phyloP scores from a whole-genome alignment of 495 filamentous ascomycete species.

The Talaromyces proteolyticus region DNA sequence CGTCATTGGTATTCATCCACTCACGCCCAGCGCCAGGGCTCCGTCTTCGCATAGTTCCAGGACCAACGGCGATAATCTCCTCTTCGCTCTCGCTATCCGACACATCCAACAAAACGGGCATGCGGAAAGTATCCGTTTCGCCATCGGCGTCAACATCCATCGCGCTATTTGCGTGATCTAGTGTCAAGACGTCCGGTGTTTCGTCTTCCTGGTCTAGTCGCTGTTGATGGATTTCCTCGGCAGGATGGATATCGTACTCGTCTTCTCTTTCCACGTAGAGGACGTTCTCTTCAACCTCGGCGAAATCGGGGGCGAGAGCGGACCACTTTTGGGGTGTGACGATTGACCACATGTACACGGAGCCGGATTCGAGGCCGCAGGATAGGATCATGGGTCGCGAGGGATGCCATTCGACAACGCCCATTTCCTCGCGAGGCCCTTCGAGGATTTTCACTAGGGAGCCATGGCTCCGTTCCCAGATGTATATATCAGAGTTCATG shows the following conservation, averaged over 20 bases:
- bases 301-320: slow-evolving; percentile 92
- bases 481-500: slow-evolving; percentile 97
- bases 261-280: slow-evolving; percentile 94
- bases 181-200: slow-evolving; percentile 77
- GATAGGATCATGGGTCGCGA: slow-evolving; percentile 81
- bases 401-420: slow-evolving; percentile 96
- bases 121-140: slow-evolving; percentile 62
- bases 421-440: slow-evolving; percentile 89
- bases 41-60: slow-evolving; percentile 76
- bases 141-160: slow-evolving; percentile 26
- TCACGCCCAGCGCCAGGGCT: slow-evolving; percentile 55
- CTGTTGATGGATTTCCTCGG: slow-evolving; percentile 90
- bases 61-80: slow-evolving; percentile 78
- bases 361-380: slow-evolving; percentile 81
- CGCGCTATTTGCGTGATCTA: slow-evolving; percentile 50
- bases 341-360: slow-evolving; percentile 90
- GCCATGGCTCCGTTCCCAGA: slow-evolving; percentile 94
- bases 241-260: slow-evolving; percentile 95
- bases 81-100: slow-evolving; percentile 75
- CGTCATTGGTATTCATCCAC: slow-evolving; percentile 44
- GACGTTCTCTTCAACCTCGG: slow-evolving; percentile 95
- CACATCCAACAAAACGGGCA: slow-evolving; percentile 84
- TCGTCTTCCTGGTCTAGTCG: slow-evolving; percentile 85
- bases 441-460: slow-evolving; percentile 94
- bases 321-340: slow-evolving; percentile 93